These are phyloP conservation scores for Phytophthora vignae DNA, from an alignment of 352 stramenopile species.

Conservation along the genomic window DNA sequence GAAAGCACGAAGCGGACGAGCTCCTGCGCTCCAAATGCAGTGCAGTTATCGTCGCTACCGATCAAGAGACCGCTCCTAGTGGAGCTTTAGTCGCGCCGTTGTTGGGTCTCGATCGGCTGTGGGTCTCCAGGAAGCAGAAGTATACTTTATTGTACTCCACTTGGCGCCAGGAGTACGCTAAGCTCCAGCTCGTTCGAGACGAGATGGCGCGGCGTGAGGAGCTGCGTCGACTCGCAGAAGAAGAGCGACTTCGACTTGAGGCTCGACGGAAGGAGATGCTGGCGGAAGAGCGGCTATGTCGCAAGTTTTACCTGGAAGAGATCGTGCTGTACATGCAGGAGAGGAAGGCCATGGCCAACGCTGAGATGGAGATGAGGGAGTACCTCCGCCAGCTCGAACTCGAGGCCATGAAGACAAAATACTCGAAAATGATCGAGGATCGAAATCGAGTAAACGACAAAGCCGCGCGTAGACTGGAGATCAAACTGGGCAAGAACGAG, in stretches of 20 bases:
- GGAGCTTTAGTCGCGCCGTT: conserved; percentile 6
- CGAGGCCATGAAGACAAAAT: conserved; percentile 81
- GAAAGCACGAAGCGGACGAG: conserved; percentile 27
- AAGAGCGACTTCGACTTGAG: conserved; percentile 56
- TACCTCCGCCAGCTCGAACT: conserved; percentile 71
- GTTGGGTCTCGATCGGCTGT: conserved; percentile 54
- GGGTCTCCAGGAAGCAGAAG: conserved; percentile 51
- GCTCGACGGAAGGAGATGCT: conserved; percentile 68
- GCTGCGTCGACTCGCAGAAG: conserved; percentile 54
- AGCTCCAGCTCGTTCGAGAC: conserved; percentile 52
- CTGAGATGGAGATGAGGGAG: conserved; percentile 76
- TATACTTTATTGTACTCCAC: conserved; percentile 37
- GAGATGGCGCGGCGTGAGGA: conserved; percentile 67
- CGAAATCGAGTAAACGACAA: conserved; percentile 69
- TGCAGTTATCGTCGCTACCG: conserved; percentile 17
- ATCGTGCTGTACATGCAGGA: conserved; percentile 65
- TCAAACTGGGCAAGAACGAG: conserved; percentile 83
- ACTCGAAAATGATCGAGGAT: conserved; percentile 73
- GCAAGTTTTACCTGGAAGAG: conserved; percentile 77
- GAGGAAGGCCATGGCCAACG: conserved; percentile 67
- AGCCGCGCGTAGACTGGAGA: conserved; percentile 71
- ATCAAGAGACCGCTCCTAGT: background rate
- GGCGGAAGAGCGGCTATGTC: conserved; percentile 62
- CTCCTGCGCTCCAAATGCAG: conserved; percentile 23
- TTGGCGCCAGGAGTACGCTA: conserved; percentile 57